phyloP scores from a whole-genome alignment of 1,284 basidiomycete genomes.

The Trametes hirsuta region DNA sequence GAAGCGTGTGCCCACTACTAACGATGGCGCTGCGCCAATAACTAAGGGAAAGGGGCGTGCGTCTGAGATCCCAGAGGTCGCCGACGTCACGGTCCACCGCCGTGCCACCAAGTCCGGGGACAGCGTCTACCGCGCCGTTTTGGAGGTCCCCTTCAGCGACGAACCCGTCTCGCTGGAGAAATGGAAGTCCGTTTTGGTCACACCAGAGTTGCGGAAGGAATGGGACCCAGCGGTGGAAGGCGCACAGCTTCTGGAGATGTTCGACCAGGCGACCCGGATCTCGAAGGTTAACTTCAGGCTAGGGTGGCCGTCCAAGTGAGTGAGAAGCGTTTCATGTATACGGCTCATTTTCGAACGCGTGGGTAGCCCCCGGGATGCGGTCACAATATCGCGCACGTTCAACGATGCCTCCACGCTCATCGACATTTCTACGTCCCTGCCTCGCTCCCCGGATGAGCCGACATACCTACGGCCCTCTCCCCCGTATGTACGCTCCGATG shows the following conservation, averaged over 20 bases:
- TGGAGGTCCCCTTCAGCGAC: slow-evolving; percentile 74
- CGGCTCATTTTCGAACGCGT: slow-evolving; percentile 5
- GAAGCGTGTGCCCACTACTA: slow-evolving; percentile 63
- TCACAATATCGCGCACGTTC: slow-evolving; percentile 88
- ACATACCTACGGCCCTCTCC: slow-evolving; percentile 92
- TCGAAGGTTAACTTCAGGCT: slow-evolving; percentile 89
- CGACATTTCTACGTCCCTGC: slow-evolving; percentile 94
- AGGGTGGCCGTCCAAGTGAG: slow-evolving; percentile 96
- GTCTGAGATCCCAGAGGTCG: slow-evolving; percentile 55
- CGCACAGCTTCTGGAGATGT: slow-evolving; percentile 82
- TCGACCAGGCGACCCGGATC: slow-evolving; percentile 86
- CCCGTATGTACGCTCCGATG: slow-evolving; percentile 91
- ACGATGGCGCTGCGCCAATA: slow-evolving; percentile 43
- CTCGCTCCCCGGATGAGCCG: slow-evolving; percentile 90
- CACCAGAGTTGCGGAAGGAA: slow-evolving; percentile 83
- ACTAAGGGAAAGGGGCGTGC: slow-evolving; percentile 65
- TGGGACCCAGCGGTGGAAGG: slow-evolving; percentile 95
- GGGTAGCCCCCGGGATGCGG: slow-evolving; percentile 85
- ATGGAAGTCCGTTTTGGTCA: slow-evolving; percentile 83
- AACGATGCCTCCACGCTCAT: slow-evolving; percentile 84
- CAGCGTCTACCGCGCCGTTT: slow-evolving; percentile 78
- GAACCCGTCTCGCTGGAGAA: slow-evolving; percentile 71
- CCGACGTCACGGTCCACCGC: slow-evolving; percentile 73
- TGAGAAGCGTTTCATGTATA: slow-evolving; percentile 17
- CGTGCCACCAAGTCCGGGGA: slow-evolving; percentile 68